phyloP scores from a whole-genome alignment of 176 grass and related monocot genomes.

The Ensete ventricosum region DNA sequence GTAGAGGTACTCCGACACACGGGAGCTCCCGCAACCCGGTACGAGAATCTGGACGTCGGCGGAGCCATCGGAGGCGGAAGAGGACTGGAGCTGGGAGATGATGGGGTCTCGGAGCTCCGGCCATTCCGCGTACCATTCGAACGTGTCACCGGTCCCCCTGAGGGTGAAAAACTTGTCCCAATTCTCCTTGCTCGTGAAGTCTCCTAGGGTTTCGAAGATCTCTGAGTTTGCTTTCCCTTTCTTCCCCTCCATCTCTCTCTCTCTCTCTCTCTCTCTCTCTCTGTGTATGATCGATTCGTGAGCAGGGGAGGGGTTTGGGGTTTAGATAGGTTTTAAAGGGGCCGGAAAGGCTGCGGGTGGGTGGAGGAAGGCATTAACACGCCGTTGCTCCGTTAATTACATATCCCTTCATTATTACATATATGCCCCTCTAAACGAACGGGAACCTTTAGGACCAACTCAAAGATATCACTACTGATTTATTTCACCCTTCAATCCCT shows the following conservation, averaged over 20 bases:
- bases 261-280: neutral
- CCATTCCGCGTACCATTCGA: conserved; percentile 98
- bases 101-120: conserved; percentile 47
- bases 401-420: too few relatives aligned
- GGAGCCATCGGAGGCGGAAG: neutral
- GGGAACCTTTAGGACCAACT: too few relatives aligned
- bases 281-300: neutral
- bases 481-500: neutral
- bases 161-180: conserved; percentile 96
- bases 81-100: conserved; percentile 33
- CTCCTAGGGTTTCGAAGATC: conserved; percentile 57
- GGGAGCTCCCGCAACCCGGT: conserved; percentile 78
- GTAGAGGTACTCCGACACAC: conserved; percentile 69
- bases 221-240: neutral
- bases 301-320: neutral
- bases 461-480: too few relatives aligned
- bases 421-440: too few relatives aligned
- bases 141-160: conserved; percentile 68
- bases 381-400: too few relatives aligned
- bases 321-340: too few relatives aligned
- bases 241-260: neutral
- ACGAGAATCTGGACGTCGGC: conserved; percentile 54
- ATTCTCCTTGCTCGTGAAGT: conserved; percentile 96
- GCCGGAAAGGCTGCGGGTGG: too few relatives aligned
- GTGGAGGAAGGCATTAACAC: too few relatives aligned